Evolutionary conservation across 768 basidiomycete species (phyloP), one percentile per base, ranked within the genome.

Genomic region (Suillus tomentosus): DNA sequence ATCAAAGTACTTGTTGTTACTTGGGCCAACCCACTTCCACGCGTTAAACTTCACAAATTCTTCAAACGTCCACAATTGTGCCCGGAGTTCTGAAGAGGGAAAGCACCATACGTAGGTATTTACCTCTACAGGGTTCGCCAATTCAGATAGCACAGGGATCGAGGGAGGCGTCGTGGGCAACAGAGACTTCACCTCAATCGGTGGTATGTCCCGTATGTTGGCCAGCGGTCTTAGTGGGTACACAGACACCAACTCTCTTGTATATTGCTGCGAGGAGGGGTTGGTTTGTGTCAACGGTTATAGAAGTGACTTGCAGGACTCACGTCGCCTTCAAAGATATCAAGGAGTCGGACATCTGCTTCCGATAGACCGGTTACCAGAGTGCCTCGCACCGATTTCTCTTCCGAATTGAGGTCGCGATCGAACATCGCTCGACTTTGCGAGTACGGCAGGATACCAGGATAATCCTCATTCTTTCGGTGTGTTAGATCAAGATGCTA

Each of bases 271-370:
- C 51, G 62, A 34, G 3, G 0, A 31, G 24, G 15, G 34, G n/a
- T n/a, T 19, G 50, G 27, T n/a, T 65, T 50, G 45, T 61, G 59
- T 48, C 22, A 27, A 9, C 3, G 24, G 5, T 51, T 37, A 24
- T 22, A 24, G 36, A 51, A 54, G 19, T 24, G 27, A 27, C 17
- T 15, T 15, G 34, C 3, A 19, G 51, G 8, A 79, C 86, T 71
- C 68, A 90, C 96, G 57, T 83, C 68, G 39, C 93, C 94, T 76
- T 98, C 96, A 64, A 96, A 98, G 10, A 79, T 61, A 75, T 98
- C 95, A 27, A 99, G 77, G 3, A 82, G 73, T n/a, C 67, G 66
- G 1, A 97, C 78, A 66, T 98, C 95, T 19, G 68, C 47, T 11
- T 74, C 74, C 0, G 85, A 87, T 54, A 97, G 79, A 1, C 96